phyloP scores from a whole-genome alignment of 768 basidiomycete genomes.

The Dentipellis sp. region DNA sequence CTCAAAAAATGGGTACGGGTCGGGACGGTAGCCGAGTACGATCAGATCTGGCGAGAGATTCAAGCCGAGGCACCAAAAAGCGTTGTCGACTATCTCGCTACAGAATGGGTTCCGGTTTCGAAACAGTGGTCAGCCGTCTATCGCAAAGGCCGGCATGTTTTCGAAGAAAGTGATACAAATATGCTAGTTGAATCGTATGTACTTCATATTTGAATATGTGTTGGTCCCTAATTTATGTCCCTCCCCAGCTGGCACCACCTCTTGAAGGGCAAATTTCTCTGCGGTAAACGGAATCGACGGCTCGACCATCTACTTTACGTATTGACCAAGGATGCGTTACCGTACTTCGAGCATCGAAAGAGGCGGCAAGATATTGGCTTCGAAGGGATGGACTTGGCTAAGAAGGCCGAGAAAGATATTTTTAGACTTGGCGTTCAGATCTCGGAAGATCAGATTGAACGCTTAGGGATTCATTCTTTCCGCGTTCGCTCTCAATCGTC shows the following conservation, averaged over 20 bases:
- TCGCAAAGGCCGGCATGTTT: neutral
- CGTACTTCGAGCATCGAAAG: neutral
- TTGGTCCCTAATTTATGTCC: neutral
- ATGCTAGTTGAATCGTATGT: conserved; percentile 2
- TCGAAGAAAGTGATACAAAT: conserved; percentile 2
- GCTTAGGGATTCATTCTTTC: neutral
- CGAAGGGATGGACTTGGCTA: neutral
- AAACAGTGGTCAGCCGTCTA: neutral
- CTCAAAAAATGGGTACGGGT: neutral
- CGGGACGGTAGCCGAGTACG: neutral
- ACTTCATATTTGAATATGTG: too few relatives aligned
- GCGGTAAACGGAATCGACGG: neutral
- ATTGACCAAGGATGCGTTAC: neutral
- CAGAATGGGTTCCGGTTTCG: neutral
- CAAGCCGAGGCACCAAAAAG: neutral
- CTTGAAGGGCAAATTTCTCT: neutral
- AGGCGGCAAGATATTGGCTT: neutral
- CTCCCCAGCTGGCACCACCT: neutral
- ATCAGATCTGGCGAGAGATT: neutral
- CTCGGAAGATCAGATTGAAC: neutral
- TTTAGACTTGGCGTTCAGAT: neutral
- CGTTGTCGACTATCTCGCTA: neutral
- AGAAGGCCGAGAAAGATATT: neutral
- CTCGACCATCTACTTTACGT: neutral
- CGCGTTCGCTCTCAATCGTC: neutral